Evolutionary conservation across 345 rosid genomes (phyloP), one percentile per base, ranked within the genome.

Genomic region (Dimocarpus longan): DNA sequence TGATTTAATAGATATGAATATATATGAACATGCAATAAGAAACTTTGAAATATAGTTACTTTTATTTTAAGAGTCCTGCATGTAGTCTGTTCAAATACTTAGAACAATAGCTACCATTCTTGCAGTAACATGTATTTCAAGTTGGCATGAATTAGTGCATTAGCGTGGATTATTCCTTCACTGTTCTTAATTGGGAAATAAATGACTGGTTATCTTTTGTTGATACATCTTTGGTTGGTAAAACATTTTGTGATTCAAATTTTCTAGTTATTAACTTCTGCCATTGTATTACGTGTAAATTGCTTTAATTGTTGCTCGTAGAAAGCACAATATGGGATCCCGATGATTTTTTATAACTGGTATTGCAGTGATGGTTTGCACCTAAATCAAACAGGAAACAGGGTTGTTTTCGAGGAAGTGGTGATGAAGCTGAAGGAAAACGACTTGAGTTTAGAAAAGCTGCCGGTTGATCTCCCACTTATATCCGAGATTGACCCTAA

Each of bases 321-420:
- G 65, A 60, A 60, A 48, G 56, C 62, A 50, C 70, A 16, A 70
- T 40, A 65, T 10, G 6, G 15, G 8, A n/a, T 59, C 50, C 16
- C 65, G 66, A 62, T 76, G 13, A 28, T 26, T 39, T 78, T 12
- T 18, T 64, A 18, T 26, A 9, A 48, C 11, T 21, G 75, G 48
- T 54, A 66, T 44, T 85, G 86, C 88, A 95, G 98, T 1, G 98
- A 95, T 77, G 98, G 98, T 12, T 84, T 95, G 84, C 98, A 95
- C 83, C 85, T 95, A 40, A 81, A 86, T 28, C 76, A 39, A 77
- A 66, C 52, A 0, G 98, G 98, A 9, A 93, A 91, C 82, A 89
- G 79, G 85, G 21, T 93, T 11, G 93, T 92, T 70, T 95, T 87
- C 37, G 89, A 93, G 83, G 98, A 93, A 82, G 91, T 93, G 75